Base-by-base conservation (phyloP, 352 stramenopile species). In the Globisporangium acanthophoron region DNA sequence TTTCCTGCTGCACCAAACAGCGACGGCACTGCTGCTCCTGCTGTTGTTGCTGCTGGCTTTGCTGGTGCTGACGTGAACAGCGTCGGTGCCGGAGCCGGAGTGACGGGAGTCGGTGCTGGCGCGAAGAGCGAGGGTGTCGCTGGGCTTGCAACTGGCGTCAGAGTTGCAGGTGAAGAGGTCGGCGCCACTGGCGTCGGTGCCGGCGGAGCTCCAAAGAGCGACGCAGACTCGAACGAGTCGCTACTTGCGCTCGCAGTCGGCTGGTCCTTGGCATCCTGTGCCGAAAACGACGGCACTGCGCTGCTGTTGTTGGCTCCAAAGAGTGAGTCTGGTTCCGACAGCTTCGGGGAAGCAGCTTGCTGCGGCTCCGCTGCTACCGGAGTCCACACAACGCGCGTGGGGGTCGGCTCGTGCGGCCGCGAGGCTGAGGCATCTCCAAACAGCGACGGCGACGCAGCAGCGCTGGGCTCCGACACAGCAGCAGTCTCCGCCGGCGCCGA, bases 1-100 rank as follows among this genome's bases (percentile, higher is more conserved):
- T 73, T 57, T 40, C 35, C 24, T 16, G 59, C 50, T 47, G 60
- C 47, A 48, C 66, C 73, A 52, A 83, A 86, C 13, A 82, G 60
- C 59, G 64, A 70, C 40, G 65, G 46, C 0, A 47, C 6, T 5
- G 46, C 35, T 15, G 35, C 12, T 15, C 11, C 35, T 40, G 35
- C 35, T 15, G 35, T 15, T 15, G 12, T 11, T 40, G 35, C 4
- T 37, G 33, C 33, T 37, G 33, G 33, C 33, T 37, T 37, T 1
- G 9, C 56, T 29, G 61, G 41, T 40, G 49, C 37, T 12, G 61
- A 47, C 12, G 47, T 37, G 24, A 52, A 52, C 12, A 52, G 47
- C 21, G 58, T 41, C 58, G 41, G 18, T 33, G 40, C 16, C 40
- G 54, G 54, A 35, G 54, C 33, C 18, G 54, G 18, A 24, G 41